Evolutionary conservation across 2,329 filamentous ascomycete genomes (phyloP).

Genomic region (Sclerotinia trifoliorum): DNA sequence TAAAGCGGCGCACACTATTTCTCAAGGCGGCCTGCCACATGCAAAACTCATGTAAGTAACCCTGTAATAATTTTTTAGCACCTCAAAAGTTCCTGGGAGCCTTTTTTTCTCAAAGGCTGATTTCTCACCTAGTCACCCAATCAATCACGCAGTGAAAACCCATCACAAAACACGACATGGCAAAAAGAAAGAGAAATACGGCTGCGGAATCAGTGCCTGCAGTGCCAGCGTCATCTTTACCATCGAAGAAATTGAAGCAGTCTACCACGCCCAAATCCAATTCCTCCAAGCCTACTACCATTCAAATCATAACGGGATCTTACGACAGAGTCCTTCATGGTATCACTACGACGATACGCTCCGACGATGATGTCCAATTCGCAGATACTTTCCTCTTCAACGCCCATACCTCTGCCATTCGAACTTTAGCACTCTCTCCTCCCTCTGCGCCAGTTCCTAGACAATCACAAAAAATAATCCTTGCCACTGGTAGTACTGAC

Average conservation of each 20-base stretch:
- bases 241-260: conserved; percentile 37
- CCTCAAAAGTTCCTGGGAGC: conserved; percentile 1
- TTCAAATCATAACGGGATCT: conserved; percentile 89
- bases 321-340: conserved; percentile 94
- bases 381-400: conserved; percentile 95
- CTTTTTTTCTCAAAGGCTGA: conserved; percentile 8
- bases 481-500: conserved; percentile 90
- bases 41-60: neutral
- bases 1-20: neutral
- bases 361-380: conserved; percentile 59
- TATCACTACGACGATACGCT: conserved; percentile 68
- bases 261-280: conserved; percentile 29
- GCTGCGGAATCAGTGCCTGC: conserved; percentile 27
- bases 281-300: conserved; percentile 48
- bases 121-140: neutral
- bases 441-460: conserved; percentile 60
- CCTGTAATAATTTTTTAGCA: conserved; percentile 19
- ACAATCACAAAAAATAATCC: conserved; percentile 76
- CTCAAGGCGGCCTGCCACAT: neutral
- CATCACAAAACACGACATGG: conserved; percentile 29
- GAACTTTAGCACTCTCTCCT: conserved; percentile 82
- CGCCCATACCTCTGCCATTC: conserved; percentile 85
- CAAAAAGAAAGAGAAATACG: conserved; percentile 39
- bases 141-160: no score
- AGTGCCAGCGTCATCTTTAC: conserved; percentile 6